Conservation (phyloP, 1,139 yeast genomes). For the Nakaseomyces delphensis region DNA sequence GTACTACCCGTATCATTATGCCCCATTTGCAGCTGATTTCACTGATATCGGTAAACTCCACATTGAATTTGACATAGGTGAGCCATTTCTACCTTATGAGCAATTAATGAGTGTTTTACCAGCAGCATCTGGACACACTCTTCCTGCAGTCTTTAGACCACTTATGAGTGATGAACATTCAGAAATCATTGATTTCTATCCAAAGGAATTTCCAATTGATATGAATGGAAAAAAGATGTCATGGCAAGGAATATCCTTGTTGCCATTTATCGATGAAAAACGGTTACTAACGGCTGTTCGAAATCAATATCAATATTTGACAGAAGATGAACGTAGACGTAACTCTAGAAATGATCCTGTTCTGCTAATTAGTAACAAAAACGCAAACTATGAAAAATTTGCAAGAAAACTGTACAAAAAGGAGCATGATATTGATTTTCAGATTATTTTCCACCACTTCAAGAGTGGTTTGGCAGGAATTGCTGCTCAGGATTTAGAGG, state of each 20-base stretch:
- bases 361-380: conserved; percentile 49
- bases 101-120: conserved; percentile 97
- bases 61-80: conserved; percentile 57
- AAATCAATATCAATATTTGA: conserved; percentile 51
- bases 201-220: conserved; percentile 80
- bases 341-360: conserved; percentile 61
- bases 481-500: conserved; percentile 37
- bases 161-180: conserved; percentile 75
- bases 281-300: conserved; percentile 61
- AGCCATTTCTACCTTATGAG: conserved; percentile 87
- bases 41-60: conserved; percentile 49
- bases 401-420: conserved; percentile 30
- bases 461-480: conserved; percentile 61
- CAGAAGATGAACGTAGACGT: conserved; percentile 61
- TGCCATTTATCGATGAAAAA: conserved; percentile 85
- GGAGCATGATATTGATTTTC: conserved; percentile 22
- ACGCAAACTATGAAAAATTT: conserved; percentile 33
- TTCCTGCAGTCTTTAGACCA: conserved; percentile 76
- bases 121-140: conserved; percentile 87
- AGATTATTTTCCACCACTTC: conserved; percentile 39
- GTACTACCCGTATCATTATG: conserved; percentile 96
- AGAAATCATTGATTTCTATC: conserved; percentile 85
- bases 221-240: conserved; percentile 93
- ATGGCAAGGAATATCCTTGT: conserved; percentile 89
- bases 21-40: conserved; percentile 93